A percentile compares a stretch with the other conserved stretches of the same genome.
Conservation (phyloP, 2,329 filamentous ascomycete species). For the Aspergillus neotritici region DNA sequence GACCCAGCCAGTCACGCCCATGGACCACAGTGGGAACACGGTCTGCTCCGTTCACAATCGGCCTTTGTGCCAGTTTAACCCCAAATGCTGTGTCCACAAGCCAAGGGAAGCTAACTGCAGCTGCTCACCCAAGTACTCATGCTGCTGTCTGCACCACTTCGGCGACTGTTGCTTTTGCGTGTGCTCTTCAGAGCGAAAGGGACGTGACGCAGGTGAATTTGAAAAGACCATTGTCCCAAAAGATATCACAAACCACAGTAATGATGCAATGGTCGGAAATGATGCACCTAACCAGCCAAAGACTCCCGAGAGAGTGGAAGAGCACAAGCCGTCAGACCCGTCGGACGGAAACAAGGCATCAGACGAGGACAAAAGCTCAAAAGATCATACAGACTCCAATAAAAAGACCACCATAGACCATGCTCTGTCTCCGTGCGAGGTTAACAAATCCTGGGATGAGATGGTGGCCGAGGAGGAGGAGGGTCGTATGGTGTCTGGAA, state of each 20-base stretch:
- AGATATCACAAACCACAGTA: neutral
- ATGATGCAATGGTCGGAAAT: no score
- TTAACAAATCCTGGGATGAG: no score
- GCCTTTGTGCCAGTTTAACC: slow-evolving; percentile 12
- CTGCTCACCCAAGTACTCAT: slow-evolving; percentile 14
- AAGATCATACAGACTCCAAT: no score
- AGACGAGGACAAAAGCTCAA: no score
- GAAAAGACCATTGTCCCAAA: neutral
- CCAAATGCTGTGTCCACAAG: slow-evolving; percentile 16
- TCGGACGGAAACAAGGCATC: no score
- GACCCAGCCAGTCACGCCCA: slow-evolving; percentile 5
- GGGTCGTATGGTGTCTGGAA: no score
- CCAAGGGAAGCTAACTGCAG: slow-evolving; percentile 1
- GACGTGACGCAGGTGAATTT: neutral
- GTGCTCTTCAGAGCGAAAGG: neutral
- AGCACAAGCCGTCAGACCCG: neutral
- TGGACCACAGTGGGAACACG: neutral
- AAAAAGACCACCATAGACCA: no score
- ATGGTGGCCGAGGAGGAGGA: no score
- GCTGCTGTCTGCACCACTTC: slow-evolving; percentile 18
- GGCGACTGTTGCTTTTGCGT: slow-evolving; percentile 17
- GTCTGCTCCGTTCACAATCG: neutral
- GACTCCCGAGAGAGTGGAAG: neutral
- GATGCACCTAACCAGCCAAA: no score
- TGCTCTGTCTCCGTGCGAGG: no score